Percentiles rank a stretch among this genome's conserved stretches.
These are phyloP conservation scores for Mitragyna speciosa DNA, from an alignment of 257 asterid genomes.

Conservation along the genomic window DNA sequence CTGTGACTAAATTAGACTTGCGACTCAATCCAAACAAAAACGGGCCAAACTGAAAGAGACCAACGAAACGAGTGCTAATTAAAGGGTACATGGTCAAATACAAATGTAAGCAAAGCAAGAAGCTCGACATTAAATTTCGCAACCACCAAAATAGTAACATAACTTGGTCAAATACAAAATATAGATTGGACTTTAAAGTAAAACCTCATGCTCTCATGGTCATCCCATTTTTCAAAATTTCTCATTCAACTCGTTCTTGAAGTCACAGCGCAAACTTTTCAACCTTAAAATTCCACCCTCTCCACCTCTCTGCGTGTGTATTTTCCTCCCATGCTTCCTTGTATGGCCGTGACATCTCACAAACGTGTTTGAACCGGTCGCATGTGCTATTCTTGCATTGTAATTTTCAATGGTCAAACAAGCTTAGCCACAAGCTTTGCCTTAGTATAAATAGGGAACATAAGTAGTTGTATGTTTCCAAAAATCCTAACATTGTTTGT, in stretches of 20 bases:
- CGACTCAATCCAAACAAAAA: background rate
- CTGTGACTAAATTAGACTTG: background rate
- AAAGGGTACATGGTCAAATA: background rate
- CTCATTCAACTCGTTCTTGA: background rate
- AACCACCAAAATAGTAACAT: background rate
- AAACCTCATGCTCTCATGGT: background rate
- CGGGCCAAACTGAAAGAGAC: background rate
- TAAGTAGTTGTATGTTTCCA: background rate
- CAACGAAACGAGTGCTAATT: background rate
- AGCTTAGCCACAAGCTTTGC: background rate
- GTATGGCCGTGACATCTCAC: background rate
- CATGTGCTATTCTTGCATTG: background rate
- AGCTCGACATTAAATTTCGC: background rate
- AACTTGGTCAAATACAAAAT: background rate
- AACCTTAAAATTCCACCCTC: background rate
- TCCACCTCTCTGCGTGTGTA: background rate
- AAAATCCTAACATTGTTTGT: background rate
- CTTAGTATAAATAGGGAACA: background rate
- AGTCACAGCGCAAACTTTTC: background rate
- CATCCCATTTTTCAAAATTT: background rate
- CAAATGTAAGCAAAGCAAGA: background rate
- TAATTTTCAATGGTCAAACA: slow-evolving; percentile 2
- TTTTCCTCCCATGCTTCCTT: background rate
- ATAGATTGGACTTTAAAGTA: background rate
- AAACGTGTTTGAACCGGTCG: background rate